Evolutionary conservation across 1,139 yeast genomes (phyloP).

Genomic region (Pneumocystis jirovecii): DNA sequence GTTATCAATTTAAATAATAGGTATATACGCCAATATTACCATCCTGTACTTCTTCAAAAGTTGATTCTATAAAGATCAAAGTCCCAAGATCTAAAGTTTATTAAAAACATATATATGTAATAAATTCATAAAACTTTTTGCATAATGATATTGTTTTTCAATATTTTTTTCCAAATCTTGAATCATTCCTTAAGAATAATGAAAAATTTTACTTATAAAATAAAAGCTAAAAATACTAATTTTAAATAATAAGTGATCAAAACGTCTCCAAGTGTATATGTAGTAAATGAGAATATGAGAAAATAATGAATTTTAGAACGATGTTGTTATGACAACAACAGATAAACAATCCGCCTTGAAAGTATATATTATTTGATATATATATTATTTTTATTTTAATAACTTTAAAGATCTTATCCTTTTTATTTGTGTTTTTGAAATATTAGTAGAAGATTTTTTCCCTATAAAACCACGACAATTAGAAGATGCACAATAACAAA

Average conservation of each 20-base stretch:
- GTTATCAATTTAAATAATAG: neutral
- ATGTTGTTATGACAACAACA: too few species aligned
- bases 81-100: neutral
- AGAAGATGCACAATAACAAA: conserved; percentile 27
- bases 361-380: too few species aligned
- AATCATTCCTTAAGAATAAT: neutral
- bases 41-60: neutral
- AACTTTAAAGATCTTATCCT: too few species aligned
- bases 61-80: neutral
- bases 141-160: neutral
- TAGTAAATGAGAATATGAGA: too few species aligned
- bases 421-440: neutral
- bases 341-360: too few species aligned
- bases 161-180: neutral
- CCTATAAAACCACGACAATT: conserved; percentile 30
- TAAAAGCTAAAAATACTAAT: too few species aligned
- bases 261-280: too few species aligned
- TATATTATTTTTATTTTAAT: too few species aligned
- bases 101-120: neutral
- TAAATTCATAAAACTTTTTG: neutral
- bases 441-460: conserved; percentile 6
- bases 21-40: neutral
- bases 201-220: neutral
- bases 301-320: too few species aligned
- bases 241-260: too few species aligned